Conservation (phyloP, 441 rosid genomes). For the Rhodomyrtus psidioides region DNA sequence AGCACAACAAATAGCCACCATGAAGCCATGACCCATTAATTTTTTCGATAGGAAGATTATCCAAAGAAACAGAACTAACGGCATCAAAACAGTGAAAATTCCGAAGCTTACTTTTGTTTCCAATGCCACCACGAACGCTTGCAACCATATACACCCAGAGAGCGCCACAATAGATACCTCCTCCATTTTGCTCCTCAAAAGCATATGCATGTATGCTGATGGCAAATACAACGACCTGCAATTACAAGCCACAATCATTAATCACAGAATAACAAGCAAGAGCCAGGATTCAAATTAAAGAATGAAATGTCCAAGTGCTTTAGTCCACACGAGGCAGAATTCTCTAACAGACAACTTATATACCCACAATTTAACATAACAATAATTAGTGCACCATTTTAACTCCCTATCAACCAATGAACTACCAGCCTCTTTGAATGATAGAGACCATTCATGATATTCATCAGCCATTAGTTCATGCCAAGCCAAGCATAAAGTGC, state of each 20-base stretch:
- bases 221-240: slow-evolving; percentile 83
- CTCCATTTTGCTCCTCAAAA: slow-evolving; percentile 87
- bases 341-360: not conserved
- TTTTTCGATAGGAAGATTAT: not conserved
- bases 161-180: slow-evolving; percentile 95
- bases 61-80: not conserved
- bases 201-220: slow-evolving; percentile 82
- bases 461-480: slow-evolving; percentile 83
- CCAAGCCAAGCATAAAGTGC: slow-evolving; percentile 96
- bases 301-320: not conserved
- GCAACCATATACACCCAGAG: slow-evolving; percentile 98
- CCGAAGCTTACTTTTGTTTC: slow-evolving; percentile 82
- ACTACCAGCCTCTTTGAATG: slow-evolving; percentile 80
- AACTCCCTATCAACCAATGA: slow-evolving; percentile 94
- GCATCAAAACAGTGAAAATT: not conserved
- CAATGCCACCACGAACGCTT: slow-evolving; percentile 84
- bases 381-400: slow-evolving; percentile 18
- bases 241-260: not conserved
- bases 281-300: not conserved
- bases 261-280: not conserved
- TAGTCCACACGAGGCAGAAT: not conserved
- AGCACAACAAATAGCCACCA: not conserved
- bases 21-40: not conserved
- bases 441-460: slow-evolving; percentile 80
- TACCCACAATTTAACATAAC: no score